These are phyloP conservation scores for Boletus subparvulus DNA, from an alignment of 768 basidiomycete genomes.

Conservation along the genomic window DNA sequence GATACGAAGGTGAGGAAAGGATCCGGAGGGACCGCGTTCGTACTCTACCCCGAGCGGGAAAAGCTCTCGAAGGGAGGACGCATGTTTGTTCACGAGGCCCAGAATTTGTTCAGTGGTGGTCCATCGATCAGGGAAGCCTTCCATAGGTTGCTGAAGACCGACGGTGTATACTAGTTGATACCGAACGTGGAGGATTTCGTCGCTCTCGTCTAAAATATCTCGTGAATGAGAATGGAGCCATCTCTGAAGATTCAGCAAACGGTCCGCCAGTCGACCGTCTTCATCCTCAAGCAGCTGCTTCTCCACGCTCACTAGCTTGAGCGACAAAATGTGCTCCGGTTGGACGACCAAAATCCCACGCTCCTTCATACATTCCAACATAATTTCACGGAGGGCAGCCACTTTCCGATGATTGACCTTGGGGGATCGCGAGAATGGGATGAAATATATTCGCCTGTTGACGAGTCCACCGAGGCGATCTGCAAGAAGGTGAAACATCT, in stretches of 20 bases:
- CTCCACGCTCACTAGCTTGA: slow-evolving; percentile 47
- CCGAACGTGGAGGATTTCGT: slow-evolving; percentile 35
- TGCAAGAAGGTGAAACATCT: slow-evolving; percentile 51
- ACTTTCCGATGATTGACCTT: slow-evolving; percentile 18
- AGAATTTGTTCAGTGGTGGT: slow-evolving; percentile 32
- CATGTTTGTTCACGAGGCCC: slow-evolving; percentile 21
- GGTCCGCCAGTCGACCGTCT: not conserved
- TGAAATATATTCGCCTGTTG: slow-evolving; percentile 46
- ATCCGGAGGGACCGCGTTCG: slow-evolving; percentile 7
- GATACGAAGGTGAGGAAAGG: slow-evolving; percentile 28
- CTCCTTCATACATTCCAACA: slow-evolving; percentile 37
- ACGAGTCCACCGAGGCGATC: slow-evolving; percentile 43
- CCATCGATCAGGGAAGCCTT: slow-evolving; percentile 38
- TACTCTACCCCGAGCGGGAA: slow-evolving; percentile 20
- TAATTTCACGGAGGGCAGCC: slow-evolving; percentile 30
- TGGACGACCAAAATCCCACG: slow-evolving; percentile 49
- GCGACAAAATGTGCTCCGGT: slow-evolving; percentile 55
- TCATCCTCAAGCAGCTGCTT: slow-evolving; percentile 15
- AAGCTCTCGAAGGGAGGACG: not conserved
- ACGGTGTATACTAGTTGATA: slow-evolving; percentile 39
- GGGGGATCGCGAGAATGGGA: slow-evolving; percentile 50
- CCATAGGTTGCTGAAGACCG: slow-evolving; percentile 28
- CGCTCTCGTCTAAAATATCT: slow-evolving; percentile 34
- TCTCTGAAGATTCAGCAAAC: slow-evolving; percentile 28
- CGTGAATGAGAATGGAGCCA: slow-evolving; percentile 27